Evolutionary conservation across 805 yeast genomes (phyloP).

Genomic region (Suhomyces sp.): DNA sequence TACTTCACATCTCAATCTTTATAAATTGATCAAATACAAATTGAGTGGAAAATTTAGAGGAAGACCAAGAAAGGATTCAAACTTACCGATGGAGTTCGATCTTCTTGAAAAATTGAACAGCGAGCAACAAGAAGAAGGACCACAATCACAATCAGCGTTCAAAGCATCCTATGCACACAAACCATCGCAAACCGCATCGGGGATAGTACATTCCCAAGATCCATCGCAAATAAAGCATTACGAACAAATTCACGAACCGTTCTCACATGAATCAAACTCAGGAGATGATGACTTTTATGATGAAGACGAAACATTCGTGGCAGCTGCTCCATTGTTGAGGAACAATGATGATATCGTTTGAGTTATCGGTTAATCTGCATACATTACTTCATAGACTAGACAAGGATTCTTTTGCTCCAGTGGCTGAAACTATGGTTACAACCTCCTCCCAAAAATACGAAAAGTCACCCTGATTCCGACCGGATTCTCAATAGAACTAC

Average conservation of each 20-base stretch:
- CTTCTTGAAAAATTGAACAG: constrained; percentile 10
- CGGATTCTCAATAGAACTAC: too few species aligned
- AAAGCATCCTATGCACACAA: too few species aligned
- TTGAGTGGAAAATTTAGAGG: constrained; percentile 23
- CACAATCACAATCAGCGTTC: neutral
- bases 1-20: too few species aligned
- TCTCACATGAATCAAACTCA: neutral
- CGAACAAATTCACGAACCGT: neutral
- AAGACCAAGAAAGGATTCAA: constrained; percentile 55
- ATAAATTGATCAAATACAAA: constrained; percentile 9
- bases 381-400: too few species aligned
- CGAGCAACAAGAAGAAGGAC: neutral
- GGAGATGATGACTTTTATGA: constrained; percentile 6
- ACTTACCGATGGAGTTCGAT: constrained; percentile 44
- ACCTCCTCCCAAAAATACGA: too few species aligned
- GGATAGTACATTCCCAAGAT: too few species aligned
- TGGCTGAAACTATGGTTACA: too few species aligned
- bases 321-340: neutral
- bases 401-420: too few species aligned
- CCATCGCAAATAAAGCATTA: neutral
- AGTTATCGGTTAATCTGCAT: too few species aligned
- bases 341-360: constrained; percentile 5
- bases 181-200: too few species aligned
- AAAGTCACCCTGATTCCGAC: too few species aligned
- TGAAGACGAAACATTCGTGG: neutral